phyloP scores from a whole-genome alignment of 805 yeast species.

The Hanseniaspora occidentalis region DNA sequence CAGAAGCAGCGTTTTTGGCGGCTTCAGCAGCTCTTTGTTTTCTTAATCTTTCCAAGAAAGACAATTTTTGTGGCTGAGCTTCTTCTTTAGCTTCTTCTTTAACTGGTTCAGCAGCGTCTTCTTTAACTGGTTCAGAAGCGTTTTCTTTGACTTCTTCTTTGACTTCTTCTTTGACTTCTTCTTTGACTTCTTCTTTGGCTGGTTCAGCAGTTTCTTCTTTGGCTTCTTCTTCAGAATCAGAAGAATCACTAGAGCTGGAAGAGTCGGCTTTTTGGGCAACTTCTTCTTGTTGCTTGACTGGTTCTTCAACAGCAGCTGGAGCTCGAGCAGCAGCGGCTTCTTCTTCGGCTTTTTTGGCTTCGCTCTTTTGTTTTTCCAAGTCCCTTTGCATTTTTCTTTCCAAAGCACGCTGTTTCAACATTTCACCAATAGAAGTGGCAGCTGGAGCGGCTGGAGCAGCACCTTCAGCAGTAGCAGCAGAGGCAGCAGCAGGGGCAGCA shows the following conservation, averaged over 20 bases:
- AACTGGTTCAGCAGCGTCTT: constrained; percentile 2
- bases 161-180: constrained; percentile 2
- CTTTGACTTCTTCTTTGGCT: constrained; percentile 4
- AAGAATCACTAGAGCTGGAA: too few relatives aligned
- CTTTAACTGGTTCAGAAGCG: constrained; percentile 5
- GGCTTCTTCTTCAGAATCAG: constrained; percentile 7
- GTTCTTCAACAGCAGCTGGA: constrained; percentile 6
- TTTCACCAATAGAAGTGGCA: constrained; percentile 1
- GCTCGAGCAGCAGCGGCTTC: constrained; percentile 8
- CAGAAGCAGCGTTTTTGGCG: constrained; percentile 13
- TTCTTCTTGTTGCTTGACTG: constrained; percentile 10
- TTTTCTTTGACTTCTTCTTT: constrained; percentile 2
- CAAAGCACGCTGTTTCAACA: constrained; percentile 2
- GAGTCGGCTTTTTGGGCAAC: background rate
- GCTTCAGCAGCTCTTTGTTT: constrained; percentile 9
- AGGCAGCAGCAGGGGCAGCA: constrained; percentile 1
- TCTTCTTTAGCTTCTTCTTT: constrained; percentile 10
- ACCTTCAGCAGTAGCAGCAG: constrained; percentile 4
- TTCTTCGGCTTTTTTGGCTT: constrained; percentile 7
- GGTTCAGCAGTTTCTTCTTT: constrained; percentile 8
- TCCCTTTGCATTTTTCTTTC: constrained; percentile 7
- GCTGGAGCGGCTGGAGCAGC: constrained; percentile 3
- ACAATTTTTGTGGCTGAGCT: constrained; percentile 9
- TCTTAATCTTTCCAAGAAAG: constrained; percentile 5
- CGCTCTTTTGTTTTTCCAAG: constrained; percentile 6